Percentiles rank a stretch among this genome's conserved stretches.
Evolutionary conservation across 805 yeast genomes (phyloP).

Genomic region (Grigorovia yakushimaensis): DNA sequence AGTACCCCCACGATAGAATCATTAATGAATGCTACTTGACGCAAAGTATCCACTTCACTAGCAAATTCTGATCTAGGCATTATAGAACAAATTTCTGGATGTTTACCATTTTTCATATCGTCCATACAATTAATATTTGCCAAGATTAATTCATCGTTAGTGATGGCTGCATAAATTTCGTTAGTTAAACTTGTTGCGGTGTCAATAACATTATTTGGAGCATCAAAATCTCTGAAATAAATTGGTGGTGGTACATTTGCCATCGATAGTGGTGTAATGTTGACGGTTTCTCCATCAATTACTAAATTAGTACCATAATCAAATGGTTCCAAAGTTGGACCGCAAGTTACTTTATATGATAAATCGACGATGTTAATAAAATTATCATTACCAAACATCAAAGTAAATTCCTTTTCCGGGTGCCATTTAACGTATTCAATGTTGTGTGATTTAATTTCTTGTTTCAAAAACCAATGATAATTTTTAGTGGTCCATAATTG

Average conservation of each 20-base stretch:
- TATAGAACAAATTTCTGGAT: constrained; percentile 34
- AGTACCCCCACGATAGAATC: constrained; percentile 49
- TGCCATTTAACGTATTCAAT: constrained; percentile 60
- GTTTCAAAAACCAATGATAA: constrained; percentile 93
- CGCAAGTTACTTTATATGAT: constrained; percentile 50
- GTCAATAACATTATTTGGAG: constrained; percentile 47
- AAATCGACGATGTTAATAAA: constrained; percentile 58
- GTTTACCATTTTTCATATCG: constrained; percentile 38
- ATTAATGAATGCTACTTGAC: constrained; percentile 54
- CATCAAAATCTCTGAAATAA: constrained; percentile 55
- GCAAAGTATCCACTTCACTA: constrained; percentile 36
- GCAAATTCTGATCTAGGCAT: constrained; percentile 31
- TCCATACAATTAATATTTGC: constrained; percentile 37
- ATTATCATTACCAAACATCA: constrained; percentile 51
- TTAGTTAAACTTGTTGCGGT: constrained; percentile 56
- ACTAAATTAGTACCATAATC: constrained; percentile 78
- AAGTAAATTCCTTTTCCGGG: constrained; percentile 74
- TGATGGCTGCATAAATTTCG: constrained; percentile 46
- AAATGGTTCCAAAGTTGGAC: constrained; percentile 56
- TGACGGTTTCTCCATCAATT: constrained; percentile 61
- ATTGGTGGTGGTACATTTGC: constrained; percentile 97
- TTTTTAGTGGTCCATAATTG: constrained; percentile 88
- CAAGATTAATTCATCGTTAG: constrained; percentile 37
- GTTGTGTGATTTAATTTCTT: constrained; percentile 41
- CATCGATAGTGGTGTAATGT: constrained; percentile 69